A percentile compares a stretch with the other conserved stretches of the same genome.
These are phyloP conservation scores for Yamadazyma insecticola DNA, from an alignment of 805 yeast genomes.

Conservation along the genomic window DNA sequence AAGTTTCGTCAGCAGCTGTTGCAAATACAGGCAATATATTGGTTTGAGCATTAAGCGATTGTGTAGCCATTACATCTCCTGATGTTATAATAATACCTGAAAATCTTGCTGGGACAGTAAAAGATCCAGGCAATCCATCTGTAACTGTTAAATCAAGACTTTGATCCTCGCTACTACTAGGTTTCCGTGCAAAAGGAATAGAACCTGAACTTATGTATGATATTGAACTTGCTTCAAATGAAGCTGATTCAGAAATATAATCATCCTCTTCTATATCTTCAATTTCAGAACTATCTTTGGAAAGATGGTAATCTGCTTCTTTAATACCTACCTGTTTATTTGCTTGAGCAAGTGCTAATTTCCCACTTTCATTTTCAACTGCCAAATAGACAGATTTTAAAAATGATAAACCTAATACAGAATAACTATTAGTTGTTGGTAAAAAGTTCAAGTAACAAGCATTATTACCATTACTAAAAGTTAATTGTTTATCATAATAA, in stretches of 20 bases:
- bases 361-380: conserved; percentile 54
- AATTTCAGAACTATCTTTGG: background rate
- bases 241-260: no score
- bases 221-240: conserved; percentile 5
- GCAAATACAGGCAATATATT: conserved; percentile 7
- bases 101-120: conserved; percentile 11
- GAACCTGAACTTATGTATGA: conserved; percentile 3
- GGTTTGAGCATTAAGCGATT: background rate
- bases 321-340: conserved; percentile 15
- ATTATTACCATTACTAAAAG: conserved; percentile 46
- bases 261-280: no score
- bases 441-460: conserved; percentile 56
- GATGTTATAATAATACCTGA: conserved; percentile 16
- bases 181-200: conserved; percentile 9
- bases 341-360: conserved; percentile 55
- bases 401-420: conserved; percentile 57
- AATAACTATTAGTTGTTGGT: conserved; percentile 49
- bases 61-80: conserved; percentile 26
- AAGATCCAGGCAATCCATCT: conserved; percentile 4
- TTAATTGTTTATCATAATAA: conserved; percentile 31
- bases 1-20: conserved; percentile 7
- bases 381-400: conserved; percentile 52
- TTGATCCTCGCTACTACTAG: conserved; percentile 1
- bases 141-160: conserved; percentile 5
- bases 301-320: conserved; percentile 7